Evolutionary conservation across 2,329 filamentous ascomycete species (phyloP).

Genomic region (Periconia sp.): DNA sequence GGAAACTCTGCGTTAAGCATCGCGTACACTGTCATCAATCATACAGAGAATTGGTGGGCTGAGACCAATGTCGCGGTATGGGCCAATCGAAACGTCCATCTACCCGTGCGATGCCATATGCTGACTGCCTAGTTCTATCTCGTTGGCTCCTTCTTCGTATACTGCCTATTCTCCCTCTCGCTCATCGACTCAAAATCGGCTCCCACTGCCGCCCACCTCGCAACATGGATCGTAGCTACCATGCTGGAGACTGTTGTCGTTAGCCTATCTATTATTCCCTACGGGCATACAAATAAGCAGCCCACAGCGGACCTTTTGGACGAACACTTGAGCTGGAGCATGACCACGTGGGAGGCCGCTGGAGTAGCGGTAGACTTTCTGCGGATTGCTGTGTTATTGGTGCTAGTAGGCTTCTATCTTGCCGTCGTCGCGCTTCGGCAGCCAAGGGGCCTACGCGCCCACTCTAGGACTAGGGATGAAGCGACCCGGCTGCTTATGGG

Average conservation of each 20-base stretch:
- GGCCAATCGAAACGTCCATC: constrained; percentile 35
- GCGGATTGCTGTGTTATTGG: constrained; percentile 70
- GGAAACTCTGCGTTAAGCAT: constrained; percentile 77
- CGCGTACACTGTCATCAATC: constrained; percentile 71
- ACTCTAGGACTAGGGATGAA: constrained; percentile 55
- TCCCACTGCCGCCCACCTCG: constrained; percentile 78
- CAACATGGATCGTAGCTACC: constrained; percentile 78
- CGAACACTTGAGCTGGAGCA: constrained; percentile 37
- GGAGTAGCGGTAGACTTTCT: constrained; percentile 71
- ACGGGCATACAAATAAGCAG: constrained; percentile 71
- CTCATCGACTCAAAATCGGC: constrained; percentile 83
- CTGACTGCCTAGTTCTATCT: constrained; percentile 74
- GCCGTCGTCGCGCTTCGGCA: constrained; percentile 55
- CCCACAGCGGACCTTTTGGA: constrained; percentile 52
- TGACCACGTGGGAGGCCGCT: constrained; percentile 66
- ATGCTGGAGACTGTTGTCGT: constrained; percentile 76
- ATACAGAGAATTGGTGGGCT: constrained; percentile 78
- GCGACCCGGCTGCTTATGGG: constrained; percentile 67
- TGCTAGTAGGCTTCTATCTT: constrained; percentile 65
- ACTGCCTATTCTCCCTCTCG: constrained; percentile 83
- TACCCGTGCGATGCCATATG: constrained; percentile 20
- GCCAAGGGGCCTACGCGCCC: constrained; percentile 24
- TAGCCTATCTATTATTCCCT: constrained; percentile 70
- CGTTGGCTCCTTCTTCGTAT: constrained; percentile 83
- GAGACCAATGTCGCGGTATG: constrained; percentile 77